Evolutionary conservation across 2,329 filamentous ascomycete genomes (phyloP).

Genomic region (Pseudogymnoascus destructans): DNA sequence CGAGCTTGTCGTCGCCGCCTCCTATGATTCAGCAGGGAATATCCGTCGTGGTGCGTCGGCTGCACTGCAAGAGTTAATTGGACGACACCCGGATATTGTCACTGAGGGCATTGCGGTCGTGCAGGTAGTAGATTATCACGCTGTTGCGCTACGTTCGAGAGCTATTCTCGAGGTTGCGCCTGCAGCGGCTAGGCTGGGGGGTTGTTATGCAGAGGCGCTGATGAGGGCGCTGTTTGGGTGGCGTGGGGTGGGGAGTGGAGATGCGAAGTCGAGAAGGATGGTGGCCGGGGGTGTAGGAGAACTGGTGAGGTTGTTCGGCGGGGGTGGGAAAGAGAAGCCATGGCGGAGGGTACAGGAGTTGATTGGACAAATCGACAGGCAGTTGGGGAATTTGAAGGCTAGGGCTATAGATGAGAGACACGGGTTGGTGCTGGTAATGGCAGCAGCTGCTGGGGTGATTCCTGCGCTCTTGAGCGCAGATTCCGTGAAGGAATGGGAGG

Average conservation of each 20-base stretch:
- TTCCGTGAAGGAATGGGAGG: not conserved
- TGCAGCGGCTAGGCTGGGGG: slow-evolving; percentile 51
- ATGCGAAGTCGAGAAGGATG: slow-evolving; percentile 58
- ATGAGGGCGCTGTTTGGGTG: slow-evolving; percentile 63
- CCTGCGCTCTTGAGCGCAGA: not conserved
- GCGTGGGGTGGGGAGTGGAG: slow-evolving; percentile 75
- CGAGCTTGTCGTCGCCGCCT: slow-evolving; percentile 69
- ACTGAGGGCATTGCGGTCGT: slow-evolving; percentile 72
- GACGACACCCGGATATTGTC: slow-evolving; percentile 78
- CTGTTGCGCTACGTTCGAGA: slow-evolving; percentile 73
- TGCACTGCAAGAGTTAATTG: slow-evolving; percentile 85
- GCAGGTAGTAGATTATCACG: slow-evolving; percentile 84
- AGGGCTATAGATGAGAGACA: slow-evolving; percentile 59
- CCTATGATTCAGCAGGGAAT: slow-evolving; percentile 81
- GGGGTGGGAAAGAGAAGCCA: not conserved
- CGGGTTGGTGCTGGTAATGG: slow-evolving; percentile 50
- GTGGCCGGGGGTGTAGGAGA: slow-evolving; percentile 58
- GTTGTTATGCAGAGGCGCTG: slow-evolving; percentile 54
- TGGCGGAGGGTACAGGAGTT: slow-evolving; percentile 26
- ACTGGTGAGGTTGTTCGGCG: slow-evolving; percentile 28
- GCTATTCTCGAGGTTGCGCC: slow-evolving; percentile 68
- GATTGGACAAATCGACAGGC: slow-evolving; percentile 32
- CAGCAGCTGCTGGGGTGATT: slow-evolving; percentile 37
- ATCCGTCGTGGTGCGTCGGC: slow-evolving; percentile 87
- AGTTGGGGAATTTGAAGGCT: slow-evolving; percentile 34